phyloP scores from a whole-genome alignment of 2,329 filamentous ascomycete species.

The Calcarisporium arbuscula region DNA sequence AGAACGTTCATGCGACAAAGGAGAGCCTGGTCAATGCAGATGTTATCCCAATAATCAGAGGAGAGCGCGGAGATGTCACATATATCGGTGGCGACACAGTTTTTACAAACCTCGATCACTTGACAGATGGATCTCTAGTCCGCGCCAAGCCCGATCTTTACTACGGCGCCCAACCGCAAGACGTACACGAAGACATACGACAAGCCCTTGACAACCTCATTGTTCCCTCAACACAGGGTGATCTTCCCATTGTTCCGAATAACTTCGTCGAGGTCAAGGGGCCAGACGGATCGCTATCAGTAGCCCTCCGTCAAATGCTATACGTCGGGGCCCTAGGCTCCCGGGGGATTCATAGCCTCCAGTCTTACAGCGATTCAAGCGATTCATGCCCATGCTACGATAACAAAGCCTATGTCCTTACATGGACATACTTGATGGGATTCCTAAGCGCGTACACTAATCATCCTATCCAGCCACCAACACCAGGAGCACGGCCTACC shows the following conservation, averaged over 20 bases:
- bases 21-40: slow-evolving; percentile 24
- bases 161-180: neutral
- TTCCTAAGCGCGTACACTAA: slow-evolving; percentile 20
- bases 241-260: neutral
- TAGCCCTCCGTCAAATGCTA: slow-evolving; percentile 19
- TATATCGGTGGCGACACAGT: slow-evolving; percentile 15
- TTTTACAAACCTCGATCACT: neutral
- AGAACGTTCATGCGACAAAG: slow-evolving; percentile 22
- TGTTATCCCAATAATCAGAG: slow-evolving; percentile 19
- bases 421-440: slow-evolving; percentile 27
- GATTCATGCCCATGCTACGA: no score
- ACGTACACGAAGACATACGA: neutral
- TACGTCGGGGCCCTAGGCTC: slow-evolving; percentile 28
- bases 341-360: slow-evolving; percentile 25
- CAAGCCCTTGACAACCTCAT: neutral
- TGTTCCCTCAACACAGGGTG: neutral
- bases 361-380: slow-evolving; percentile 25
- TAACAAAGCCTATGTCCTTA: slow-evolving; percentile 29
- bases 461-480: neutral
- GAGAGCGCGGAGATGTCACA: slow-evolving; percentile 9
- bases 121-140: neutral
- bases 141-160: neutral
- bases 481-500: neutral
- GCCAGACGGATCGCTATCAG: neutral
- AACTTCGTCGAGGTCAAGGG: neutral